Conservation (phyloP, 2,329 filamentous ascomycete genomes). For the Colletotrichum gigasporum region DNA sequence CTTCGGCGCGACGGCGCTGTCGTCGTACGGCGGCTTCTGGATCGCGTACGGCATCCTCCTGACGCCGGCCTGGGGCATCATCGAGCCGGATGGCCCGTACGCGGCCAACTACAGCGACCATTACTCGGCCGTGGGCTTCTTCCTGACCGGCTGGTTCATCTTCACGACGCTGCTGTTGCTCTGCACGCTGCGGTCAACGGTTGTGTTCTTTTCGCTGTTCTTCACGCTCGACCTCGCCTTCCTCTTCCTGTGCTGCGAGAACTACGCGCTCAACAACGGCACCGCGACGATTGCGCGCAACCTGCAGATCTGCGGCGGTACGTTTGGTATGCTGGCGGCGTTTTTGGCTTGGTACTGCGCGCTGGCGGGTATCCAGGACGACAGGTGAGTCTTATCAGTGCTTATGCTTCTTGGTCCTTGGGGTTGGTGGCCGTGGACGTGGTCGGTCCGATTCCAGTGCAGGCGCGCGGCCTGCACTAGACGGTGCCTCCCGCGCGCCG, state of each 20-base stretch:
- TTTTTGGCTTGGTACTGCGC: slow-evolving; percentile 91
- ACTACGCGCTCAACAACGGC: slow-evolving; percentile 65
- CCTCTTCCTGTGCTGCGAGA: slow-evolving; percentile 74
- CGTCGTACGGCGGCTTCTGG: slow-evolving; percentile 88
- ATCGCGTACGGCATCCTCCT: slow-evolving; percentile 77
- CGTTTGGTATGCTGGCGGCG: slow-evolving; percentile 82
- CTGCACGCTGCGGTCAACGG: slow-evolving; percentile 79
- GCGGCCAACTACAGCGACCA: slow-evolving; percentile 53
- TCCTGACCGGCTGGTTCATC: slow-evolving; percentile 84
- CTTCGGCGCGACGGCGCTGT: slow-evolving; percentile 83
- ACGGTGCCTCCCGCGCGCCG: neutral
- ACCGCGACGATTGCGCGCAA: slow-evolving; percentile 52
- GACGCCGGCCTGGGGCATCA: slow-evolving; percentile 73
- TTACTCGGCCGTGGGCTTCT: slow-evolving; percentile 75
- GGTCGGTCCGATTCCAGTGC: neutral
- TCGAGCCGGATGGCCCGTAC: slow-evolving; percentile 55
- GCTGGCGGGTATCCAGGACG: slow-evolving; percentile 81
- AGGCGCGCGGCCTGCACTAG: neutral
- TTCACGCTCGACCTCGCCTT: slow-evolving; percentile 81
- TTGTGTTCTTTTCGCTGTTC: slow-evolving; percentile 83
- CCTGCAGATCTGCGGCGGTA: slow-evolving; percentile 76
- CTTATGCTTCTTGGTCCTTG: neutral
- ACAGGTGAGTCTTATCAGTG: slow-evolving; percentile 57
- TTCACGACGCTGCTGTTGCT: slow-evolving; percentile 80
- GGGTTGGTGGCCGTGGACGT: too few relatives aligned